Evolutionary conservation across 2,329 filamentous ascomycete genomes (phyloP).

Genomic region (Trichophyton benhamiae): DNA sequence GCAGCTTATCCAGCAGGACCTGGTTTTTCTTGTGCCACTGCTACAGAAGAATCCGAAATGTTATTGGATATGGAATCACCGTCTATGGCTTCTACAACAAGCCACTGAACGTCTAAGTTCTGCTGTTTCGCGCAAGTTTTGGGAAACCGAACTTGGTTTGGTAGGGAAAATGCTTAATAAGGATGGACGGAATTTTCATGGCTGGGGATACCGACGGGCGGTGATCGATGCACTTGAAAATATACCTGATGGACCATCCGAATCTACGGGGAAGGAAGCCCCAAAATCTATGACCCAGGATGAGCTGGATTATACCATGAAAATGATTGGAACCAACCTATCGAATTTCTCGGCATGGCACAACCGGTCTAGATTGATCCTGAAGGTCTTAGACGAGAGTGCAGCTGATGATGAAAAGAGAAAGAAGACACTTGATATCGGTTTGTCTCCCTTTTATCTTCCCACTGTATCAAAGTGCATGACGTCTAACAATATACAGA

Average conservation of each 20-base stretch:
- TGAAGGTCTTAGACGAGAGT: conserved; percentile 59
- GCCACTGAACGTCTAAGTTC: conserved; percentile 52
- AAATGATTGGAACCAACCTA: conserved; percentile 71
- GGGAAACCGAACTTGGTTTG: conserved; percentile 71
- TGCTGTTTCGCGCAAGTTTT: conserved; percentile 50
- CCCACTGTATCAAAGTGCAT: background rate
- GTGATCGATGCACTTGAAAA: conserved; percentile 65
- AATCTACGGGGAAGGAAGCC: background rate
- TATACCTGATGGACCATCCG: conserved; percentile 21
- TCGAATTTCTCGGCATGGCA: conserved; percentile 99
- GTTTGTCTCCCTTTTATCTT: conserved; percentile 30
- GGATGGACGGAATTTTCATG: conserved; percentile 89
- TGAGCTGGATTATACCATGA: conserved; percentile 83
- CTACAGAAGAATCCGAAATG: conserved; percentile 84
- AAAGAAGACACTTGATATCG: conserved; percentile 57
- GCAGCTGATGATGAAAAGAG: conserved; percentile 51
- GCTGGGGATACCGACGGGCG: conserved; percentile 79
- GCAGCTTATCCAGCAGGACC: conserved; percentile 56
- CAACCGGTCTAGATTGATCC: conserved; percentile 71
- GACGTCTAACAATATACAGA: conserved; percentile 38
- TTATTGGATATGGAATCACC: conserved; percentile 99
- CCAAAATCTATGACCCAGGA: conserved; percentile 56
- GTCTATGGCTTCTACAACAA: conserved; percentile 69
- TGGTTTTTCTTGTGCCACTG: conserved; percentile 71
- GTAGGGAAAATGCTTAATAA: conserved; percentile 77